Percentiles rank a stretch among this genome's conserved stretches.
Conservation (phyloP, 495 filamentous ascomycete species). For the Pyronema domesticum region DNA sequence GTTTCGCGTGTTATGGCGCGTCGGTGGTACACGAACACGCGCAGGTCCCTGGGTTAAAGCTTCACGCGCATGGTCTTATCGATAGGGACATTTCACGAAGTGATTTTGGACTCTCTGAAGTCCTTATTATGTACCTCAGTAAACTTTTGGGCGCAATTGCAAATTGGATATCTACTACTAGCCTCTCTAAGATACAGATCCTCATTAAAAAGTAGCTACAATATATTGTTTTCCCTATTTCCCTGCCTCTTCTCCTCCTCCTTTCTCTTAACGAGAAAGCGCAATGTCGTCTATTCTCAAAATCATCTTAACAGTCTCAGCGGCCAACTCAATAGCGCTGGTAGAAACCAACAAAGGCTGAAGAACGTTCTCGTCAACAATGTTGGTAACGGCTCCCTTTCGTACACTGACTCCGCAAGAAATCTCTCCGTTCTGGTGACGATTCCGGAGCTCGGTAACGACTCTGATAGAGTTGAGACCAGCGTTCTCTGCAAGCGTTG, state of each 20-base stretch:
- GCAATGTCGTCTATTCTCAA: constrained; percentile 93
- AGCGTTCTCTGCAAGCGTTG: constrained; percentile 91
- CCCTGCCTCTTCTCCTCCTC: too few species aligned
- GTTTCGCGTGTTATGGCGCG: too few species aligned
- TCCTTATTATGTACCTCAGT: not conserved
- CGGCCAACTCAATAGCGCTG: constrained; percentile 88
- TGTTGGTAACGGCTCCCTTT: constrained; percentile 82
- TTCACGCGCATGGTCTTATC: too few species aligned
- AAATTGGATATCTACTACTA: not conserved
- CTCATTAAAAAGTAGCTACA: not conserved
- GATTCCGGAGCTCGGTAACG: constrained; percentile 86
- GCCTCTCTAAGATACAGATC: constrained; percentile 1
- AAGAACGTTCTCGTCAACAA: constrained; percentile 90
- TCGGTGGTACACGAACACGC: too few species aligned
- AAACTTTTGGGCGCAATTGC: not conserved
- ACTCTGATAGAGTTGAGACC: constrained; percentile 96
- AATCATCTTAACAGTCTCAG: constrained; percentile 98
- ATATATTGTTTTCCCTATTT: not conserved
- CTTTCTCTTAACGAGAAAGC: constrained; percentile 22
- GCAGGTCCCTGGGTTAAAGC: too few species aligned
- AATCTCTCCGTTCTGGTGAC: constrained; percentile 84
- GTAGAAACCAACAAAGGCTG: constrained; percentile 93
- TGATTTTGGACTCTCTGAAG: not conserved
- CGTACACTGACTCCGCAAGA: constrained; percentile 95
- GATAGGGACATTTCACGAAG: too few species aligned